These are phyloP conservation scores for Solioccasus polychromus DNA, from an alignment of 768 basidiomycete genomes.

Conservation along the genomic window DNA sequence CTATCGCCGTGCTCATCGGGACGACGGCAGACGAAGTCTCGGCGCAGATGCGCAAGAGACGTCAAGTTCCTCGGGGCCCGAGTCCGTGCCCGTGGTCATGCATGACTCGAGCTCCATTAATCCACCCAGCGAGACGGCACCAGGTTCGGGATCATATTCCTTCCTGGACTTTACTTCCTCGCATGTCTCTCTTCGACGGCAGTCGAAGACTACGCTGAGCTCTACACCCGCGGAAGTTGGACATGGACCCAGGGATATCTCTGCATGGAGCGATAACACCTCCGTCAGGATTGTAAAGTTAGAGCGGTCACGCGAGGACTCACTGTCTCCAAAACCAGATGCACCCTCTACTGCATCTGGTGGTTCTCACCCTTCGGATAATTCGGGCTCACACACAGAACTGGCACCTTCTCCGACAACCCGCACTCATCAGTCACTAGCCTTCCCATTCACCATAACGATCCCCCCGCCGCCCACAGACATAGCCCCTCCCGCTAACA, in stretches of 20 bases:
- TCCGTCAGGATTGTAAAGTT: slow-evolving; percentile 17
- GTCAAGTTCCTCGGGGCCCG: slow-evolving; percentile 24
- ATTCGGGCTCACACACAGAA: slow-evolving; percentile 17
- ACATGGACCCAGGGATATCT: slow-evolving; percentile 11
- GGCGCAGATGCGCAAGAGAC: slow-evolving; percentile 18
- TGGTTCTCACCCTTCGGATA: slow-evolving; percentile 27
- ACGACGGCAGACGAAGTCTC: slow-evolving; percentile 25
- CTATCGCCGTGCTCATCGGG: slow-evolving; percentile 30
- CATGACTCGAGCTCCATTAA: slow-evolving; percentile 17
- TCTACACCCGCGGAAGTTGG: slow-evolving; percentile 27
- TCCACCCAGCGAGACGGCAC: slow-evolving; percentile 20
- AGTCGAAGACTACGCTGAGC: slow-evolving; percentile 28
- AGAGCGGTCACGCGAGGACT: slow-evolving; percentile 18
- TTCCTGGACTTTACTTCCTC: slow-evolving; percentile 33
- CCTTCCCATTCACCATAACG: slow-evolving; percentile 46
- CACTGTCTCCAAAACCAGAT: slow-evolving; percentile 23
- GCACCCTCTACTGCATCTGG: slow-evolving; percentile 32
- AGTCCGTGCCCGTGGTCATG: slow-evolving; percentile 32
- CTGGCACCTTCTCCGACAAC: slow-evolving; percentile 21
- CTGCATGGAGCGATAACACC: slow-evolving; percentile 18
- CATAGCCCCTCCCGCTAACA: slow-evolving; percentile 17
- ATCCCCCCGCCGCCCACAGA: slow-evolving; percentile 44
- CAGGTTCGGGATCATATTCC: slow-evolving; percentile 32
- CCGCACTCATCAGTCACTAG: slow-evolving; percentile 23
- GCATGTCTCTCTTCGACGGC: slow-evolving; percentile 18